phyloP scores from a whole-genome alignment of 495 filamentous ascomycete genomes.

The Hamigera avellanea region DNA sequence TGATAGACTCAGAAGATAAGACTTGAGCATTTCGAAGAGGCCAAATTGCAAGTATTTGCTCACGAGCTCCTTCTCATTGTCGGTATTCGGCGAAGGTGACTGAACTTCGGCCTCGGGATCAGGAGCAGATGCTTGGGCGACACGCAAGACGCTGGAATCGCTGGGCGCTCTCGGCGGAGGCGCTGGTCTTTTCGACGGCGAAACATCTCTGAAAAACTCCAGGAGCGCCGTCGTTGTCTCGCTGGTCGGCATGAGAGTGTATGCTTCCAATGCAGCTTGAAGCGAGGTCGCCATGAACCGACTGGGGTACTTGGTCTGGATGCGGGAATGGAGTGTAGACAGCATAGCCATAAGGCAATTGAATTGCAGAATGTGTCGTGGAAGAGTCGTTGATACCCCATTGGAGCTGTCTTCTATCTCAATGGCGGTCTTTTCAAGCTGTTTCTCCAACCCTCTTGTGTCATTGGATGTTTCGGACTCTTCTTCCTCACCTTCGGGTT shows the following conservation, averaged over 20 bases:
- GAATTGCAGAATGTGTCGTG: slow-evolving; percentile 45
- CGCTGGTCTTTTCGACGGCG: slow-evolving; percentile 59
- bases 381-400: slow-evolving; percentile 9
- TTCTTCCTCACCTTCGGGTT: slow-evolving; percentile 35
- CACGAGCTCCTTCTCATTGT: slow-evolving; percentile 49
- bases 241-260: slow-evolving; percentile 41
- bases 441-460: not conserved
- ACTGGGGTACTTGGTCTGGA: slow-evolving; percentile 83
- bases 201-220: slow-evolving; percentile 62
- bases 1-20: slow-evolving; percentile 50
- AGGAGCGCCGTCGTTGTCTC: slow-evolving; percentile 65
- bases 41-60: slow-evolving; percentile 72
- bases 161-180: slow-evolving; percentile 60
- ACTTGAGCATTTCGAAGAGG: slow-evolving; percentile 71
- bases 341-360: slow-evolving; percentile 70
- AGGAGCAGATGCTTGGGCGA: slow-evolving; percentile 46
- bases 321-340: slow-evolving; percentile 71
- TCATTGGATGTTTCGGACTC: slow-evolving; percentile 7
- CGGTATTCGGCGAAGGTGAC: slow-evolving; percentile 33
- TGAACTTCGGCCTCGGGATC: slow-evolving; percentile 67
- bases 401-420: not conserved
- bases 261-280: slow-evolving; percentile 60
- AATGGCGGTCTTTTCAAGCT: not conserved
- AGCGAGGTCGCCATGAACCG: slow-evolving; percentile 88
- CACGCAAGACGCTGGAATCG: slow-evolving; percentile 27